Evolutionary conservation across 2,329 filamentous ascomycete species (phyloP).

Genomic region (Bipolaris sorokiniana): DNA sequence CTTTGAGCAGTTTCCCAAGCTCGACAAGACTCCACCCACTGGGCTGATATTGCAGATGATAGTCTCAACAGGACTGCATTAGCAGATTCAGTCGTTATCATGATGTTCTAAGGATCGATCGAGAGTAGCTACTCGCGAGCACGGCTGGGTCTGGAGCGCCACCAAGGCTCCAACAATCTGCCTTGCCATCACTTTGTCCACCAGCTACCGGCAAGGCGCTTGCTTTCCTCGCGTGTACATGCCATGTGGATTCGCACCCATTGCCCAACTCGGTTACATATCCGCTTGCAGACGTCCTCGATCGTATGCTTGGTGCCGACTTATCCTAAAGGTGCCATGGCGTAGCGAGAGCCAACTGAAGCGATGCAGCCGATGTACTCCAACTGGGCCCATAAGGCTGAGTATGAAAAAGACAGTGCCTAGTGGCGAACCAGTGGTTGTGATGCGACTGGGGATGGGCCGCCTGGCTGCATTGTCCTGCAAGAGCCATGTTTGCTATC

Average conservation of each 20-base stretch:
- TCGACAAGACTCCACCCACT: conserved; percentile 8
- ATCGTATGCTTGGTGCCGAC: conserved; percentile 6
- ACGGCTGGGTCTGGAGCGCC: conserved; percentile 9
- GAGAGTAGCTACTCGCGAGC: conserved; percentile 2
- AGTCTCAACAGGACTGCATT: background rate
- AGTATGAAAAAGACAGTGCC: conserved; percentile 7
- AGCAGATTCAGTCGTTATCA: background rate
- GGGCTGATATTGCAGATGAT: conserved; percentile 1
- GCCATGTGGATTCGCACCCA: background rate
- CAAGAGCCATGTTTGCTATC: conserved; percentile 15
- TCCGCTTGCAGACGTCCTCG: conserved; percentile 13
- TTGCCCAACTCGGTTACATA: conserved; percentile 6
- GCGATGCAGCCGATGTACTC: conserved; percentile 11
- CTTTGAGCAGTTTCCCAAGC: background rate
- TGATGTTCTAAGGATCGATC: background rate
- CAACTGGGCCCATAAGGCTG: conserved; percentile 11
- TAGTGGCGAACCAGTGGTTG: conserved; percentile 12
- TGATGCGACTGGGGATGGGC: conserved; percentile 7
- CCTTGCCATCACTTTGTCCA: background rate
- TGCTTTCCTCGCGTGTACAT: conserved; percentile 4
- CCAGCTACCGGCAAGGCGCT: conserved; percentile 5
- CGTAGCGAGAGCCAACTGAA: conserved; percentile 4
- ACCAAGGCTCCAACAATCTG: conserved; percentile 6
- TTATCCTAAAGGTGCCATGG: conserved; percentile 1
- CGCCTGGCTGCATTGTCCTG: conserved; percentile 18